Evolutionary conservation across 83 land plant species (phyloP).

Genomic region (Thuja plicata): DNA sequence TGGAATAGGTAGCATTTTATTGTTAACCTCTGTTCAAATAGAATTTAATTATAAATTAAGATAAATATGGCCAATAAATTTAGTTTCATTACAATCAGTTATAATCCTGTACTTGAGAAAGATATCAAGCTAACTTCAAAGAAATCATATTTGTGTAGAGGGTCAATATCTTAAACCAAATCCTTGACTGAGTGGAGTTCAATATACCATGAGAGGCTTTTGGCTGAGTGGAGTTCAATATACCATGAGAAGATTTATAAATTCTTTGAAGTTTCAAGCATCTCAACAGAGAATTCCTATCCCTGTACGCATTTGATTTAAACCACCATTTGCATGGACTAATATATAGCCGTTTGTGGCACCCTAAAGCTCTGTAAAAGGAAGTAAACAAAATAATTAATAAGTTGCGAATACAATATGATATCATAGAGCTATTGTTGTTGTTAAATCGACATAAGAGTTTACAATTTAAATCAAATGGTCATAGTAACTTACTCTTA

Average conservation of each 20-base stretch:
- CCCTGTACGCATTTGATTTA: constrained; percentile 84
- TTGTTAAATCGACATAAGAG: background rate
- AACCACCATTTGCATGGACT: constrained; percentile 77
- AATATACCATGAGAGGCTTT: no score
- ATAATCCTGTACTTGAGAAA: no score
- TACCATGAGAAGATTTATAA: background rate
- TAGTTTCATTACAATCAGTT: no score
- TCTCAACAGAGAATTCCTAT: constrained; percentile 21
- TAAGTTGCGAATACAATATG: background rate
- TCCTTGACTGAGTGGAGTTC: no score
- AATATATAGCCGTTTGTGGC: constrained; percentile 59
- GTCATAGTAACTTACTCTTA: constrained; percentile 22
- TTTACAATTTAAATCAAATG: background rate
- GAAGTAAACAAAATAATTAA: background rate
- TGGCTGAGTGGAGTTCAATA: background rate
- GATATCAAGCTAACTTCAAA: no score
- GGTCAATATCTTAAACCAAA: no score
- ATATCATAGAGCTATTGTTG: background rate
- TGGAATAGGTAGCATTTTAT: no score
- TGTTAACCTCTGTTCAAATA: no score
- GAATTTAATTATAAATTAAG: no score
- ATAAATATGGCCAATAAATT: no score
- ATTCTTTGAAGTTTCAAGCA: background rate
- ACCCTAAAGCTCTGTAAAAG: constrained; percentile 23
- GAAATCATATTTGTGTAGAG: no score